Conservation (phyloP, 352 stramenopile genomes). For the Phytophthora vignae region DNA sequence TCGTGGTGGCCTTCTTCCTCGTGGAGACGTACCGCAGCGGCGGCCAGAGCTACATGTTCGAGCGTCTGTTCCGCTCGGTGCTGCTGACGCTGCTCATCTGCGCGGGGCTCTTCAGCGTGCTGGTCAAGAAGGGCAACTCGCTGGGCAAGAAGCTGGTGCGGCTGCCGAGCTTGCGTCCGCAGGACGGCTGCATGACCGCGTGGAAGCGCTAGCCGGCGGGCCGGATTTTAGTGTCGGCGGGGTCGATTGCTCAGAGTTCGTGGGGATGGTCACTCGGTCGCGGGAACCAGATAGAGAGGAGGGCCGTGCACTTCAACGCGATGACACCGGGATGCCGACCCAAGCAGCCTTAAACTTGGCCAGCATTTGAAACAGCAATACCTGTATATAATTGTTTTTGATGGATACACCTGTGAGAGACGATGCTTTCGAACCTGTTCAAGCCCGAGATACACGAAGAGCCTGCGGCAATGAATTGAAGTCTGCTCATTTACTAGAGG, state of each 20-base stretch:
- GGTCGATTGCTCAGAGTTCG: conserved; percentile 18
- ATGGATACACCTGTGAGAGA: background rate
- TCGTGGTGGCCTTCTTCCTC: conserved; percentile 66
- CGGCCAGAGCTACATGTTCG: conserved; percentile 55
- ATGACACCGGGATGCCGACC: background rate
- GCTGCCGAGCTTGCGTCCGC: conserved; percentile 65
- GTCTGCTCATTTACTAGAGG: too few relatives aligned
- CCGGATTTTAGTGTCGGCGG: background rate
- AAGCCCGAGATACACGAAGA: background rate
- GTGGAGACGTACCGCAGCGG: conserved; percentile 62
- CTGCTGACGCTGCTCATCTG: conserved; percentile 62
- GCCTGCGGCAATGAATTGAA: background rate
- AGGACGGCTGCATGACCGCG: conserved; percentile 80
- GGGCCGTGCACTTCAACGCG: conserved; percentile 14
- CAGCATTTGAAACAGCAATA: background rate
- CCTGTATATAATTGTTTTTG: conserved; percentile 12
- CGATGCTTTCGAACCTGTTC: background rate
- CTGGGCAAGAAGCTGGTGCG: conserved; percentile 75
- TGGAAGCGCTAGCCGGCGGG: conserved; percentile 61
- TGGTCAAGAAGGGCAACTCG: conserved; percentile 83
- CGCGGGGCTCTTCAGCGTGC: conserved; percentile 52
- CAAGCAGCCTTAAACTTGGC: conserved; percentile 5
- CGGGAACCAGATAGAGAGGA: conserved; percentile 3
- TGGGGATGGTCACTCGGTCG: conserved; percentile 14
- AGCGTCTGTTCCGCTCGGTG: conserved; percentile 64